Conservation (phyloP, 1,139 yeast genomes). For the Suhomyces terraborum region DNA sequence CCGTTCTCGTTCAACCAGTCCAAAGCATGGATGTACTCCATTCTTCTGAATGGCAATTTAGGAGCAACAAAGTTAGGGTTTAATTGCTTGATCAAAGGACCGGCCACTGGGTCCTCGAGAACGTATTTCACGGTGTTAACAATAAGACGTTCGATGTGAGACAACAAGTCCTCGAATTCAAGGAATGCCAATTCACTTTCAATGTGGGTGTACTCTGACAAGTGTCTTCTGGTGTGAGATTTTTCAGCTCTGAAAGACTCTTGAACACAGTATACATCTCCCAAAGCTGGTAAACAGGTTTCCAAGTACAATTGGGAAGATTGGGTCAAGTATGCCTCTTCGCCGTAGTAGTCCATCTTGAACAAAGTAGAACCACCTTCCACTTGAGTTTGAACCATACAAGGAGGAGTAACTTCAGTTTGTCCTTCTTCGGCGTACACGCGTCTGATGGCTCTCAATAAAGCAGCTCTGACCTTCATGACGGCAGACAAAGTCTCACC, state of each 20-base stretch:
- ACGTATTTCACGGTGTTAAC: conserved; percentile 71
- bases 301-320: conserved; percentile 96
- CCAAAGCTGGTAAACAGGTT: conserved; percentile 93
- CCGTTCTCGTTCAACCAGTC: conserved; percentile 97
- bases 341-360: conserved; percentile 92
- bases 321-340: conserved; percentile 95
- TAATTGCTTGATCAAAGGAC: conserved; percentile 84
- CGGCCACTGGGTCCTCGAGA: conserved; percentile 86
- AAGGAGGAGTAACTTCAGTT: conserved; percentile 96
- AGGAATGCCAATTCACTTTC: conserved; percentile 92
- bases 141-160: conserved; percentile 81
- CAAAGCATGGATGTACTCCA: conserved; percentile 88
- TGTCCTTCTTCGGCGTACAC: conserved; percentile 75
- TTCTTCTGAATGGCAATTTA: conserved; percentile 80
- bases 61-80: conserved; percentile 92
- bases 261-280: conserved; percentile 96
- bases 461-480: conserved; percentile 89
- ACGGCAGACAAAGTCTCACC: conserved; percentile 95
- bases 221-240: conserved; percentile 97
- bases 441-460: conserved; percentile 72
- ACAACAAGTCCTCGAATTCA: conserved; percentile 79
- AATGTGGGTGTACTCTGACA: conserved; percentile 94
- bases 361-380: conserved; percentile 98
- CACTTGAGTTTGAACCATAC: conserved; percentile 99
- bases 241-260: conserved; percentile 99